Evolutionary conservation across 2,329 filamentous ascomycete genomes (phyloP), one percentile per base, ranked within the genome.

Genomic region (Xylariaceae sp.): DNA sequence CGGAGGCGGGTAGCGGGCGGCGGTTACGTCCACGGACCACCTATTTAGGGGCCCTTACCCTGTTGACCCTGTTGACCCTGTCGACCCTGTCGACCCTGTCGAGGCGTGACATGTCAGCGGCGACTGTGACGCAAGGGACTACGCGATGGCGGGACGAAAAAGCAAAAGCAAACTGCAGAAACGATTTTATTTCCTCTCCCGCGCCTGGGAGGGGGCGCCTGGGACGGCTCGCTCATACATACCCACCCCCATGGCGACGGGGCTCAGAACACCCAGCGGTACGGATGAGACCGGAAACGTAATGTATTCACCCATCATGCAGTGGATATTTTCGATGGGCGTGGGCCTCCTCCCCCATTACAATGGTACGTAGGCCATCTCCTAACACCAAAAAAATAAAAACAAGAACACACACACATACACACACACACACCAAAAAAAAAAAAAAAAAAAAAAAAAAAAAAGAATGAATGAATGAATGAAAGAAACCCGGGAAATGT

Each of bases 91-190:
- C 19, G 4, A 32, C 27, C 43, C 43, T 45, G 43, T 45, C 29
- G 43, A 45, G 43, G 43, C 43, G 29, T 57, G 55, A 31, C 43
- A 27, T 53, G 31, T 35, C 30, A 42, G 50, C 46, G 57, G 34
- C 29, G 32, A 32, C 29, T n/a, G 51, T 56, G 39, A 50, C 46
- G 54, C 54, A 45, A 32, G 32, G 46, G 43, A 37, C 31, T n/a
- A 32, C 19, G 19, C 19, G 19, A 19, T 41, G 50, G 44, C 44
- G 39, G 35, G 44, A 50, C 34, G 27, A 37, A n/a, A 44, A 44
- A 44, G 19, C 8, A 47, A 51, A 56, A 51, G 50, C 56, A 53
- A 56, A 47, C 32, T 50, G 47, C 32, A 51, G 46, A 43, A 51
- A 43, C 27, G n/a, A 30, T 47, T 35, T 42, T 37, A 51, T 26